Evolutionary conservation across 192 early-diverging fungal species (phyloP).

Genomic region (Coemansia sp.): DNA sequence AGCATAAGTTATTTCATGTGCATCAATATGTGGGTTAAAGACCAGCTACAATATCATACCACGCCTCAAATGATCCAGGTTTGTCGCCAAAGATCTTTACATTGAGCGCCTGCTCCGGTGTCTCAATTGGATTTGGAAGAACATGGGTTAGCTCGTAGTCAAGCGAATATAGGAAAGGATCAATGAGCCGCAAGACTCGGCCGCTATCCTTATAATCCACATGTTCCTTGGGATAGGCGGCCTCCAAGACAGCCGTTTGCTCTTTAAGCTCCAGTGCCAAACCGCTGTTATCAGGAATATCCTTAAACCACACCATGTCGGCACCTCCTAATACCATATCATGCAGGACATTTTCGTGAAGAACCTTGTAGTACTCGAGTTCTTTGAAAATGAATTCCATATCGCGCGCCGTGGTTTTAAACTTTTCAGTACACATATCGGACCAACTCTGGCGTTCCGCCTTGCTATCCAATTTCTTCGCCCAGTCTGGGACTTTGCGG

Average conservation of each 20-base stretch:
- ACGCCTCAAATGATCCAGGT: background rate
- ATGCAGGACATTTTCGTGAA: background rate
- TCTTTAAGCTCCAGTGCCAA: background rate
- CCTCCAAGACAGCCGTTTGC: constrained; percentile 1
- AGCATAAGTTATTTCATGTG: too few species aligned
- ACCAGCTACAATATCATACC: background rate
- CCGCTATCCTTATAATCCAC: background rate
- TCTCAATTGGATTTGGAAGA: constrained; percentile 3
- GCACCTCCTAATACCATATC: background rate
- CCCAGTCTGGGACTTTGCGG: constrained; percentile 1
- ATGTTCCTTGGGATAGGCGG: background rate
- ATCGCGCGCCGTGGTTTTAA: background rate
- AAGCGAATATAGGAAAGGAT: background rate
- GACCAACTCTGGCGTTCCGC: background rate
- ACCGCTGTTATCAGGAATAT: background rate
- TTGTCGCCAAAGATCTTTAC: background rate
- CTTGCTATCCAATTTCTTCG: background rate
- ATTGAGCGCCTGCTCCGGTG: background rate
- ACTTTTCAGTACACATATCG: background rate
- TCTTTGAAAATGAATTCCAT: background rate
- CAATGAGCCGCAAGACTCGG: background rate
- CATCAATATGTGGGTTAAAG: too few species aligned
- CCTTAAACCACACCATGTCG: constrained; percentile 11
- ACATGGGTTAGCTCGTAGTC: constrained; percentile 4
- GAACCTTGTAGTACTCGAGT: background rate